phyloP scores from a whole-genome alignment of 2,329 filamentous ascomycete species.

The Fusarium setosum region DNA sequence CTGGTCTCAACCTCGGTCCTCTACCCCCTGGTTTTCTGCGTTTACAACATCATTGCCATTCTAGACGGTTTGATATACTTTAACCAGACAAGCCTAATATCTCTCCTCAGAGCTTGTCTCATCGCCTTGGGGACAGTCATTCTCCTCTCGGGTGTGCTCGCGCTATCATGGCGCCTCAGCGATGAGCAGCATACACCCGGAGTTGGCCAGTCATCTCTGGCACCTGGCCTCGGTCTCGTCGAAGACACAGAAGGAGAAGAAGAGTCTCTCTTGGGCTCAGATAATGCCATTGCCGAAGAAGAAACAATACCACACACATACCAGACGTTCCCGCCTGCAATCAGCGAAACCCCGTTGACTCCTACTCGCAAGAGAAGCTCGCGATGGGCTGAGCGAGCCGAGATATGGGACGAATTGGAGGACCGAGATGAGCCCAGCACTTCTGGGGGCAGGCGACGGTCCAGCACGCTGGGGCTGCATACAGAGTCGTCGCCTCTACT shows the following conservation, averaged over 20 bases:
- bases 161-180: slow-evolving; percentile 92
- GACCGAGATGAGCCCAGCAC: slow-evolving; percentile 69
- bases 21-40: slow-evolving; percentile 97
- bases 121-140: slow-evolving; percentile 90
- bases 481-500: slow-evolving; percentile 56
- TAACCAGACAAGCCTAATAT: slow-evolving; percentile 84
- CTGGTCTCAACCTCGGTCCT: slow-evolving; percentile 94
- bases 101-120: slow-evolving; percentile 78
- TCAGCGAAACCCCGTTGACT: slow-evolving; percentile 52
- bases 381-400: slow-evolving; percentile 74
- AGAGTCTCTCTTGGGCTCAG: slow-evolving; percentile 63
- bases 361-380: slow-evolving; percentile 61
- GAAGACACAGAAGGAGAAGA: slow-evolving; percentile 75
- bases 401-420: slow-evolving; percentile 91
- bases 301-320: slow-evolving; percentile 51
- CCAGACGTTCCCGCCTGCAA: slow-evolving; percentile 60
- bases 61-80: slow-evolving; percentile 98
- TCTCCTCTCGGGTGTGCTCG: slow-evolving; percentile 87
- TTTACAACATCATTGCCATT: slow-evolving; percentile 99
- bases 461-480: slow-evolving; percentile 59
- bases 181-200: slow-evolving; percentile 75
- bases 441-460: slow-evolving; percentile 55
- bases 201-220: slow-evolving; percentile 75
- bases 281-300: slow-evolving; percentile 56
- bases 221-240: slow-evolving; percentile 85